A percentile compares a stretch with the other conserved stretches of the same genome.
phyloP scores from a whole-genome alignment of 352 stramenopile species.

The Globisporangium irregulare region DNA sequence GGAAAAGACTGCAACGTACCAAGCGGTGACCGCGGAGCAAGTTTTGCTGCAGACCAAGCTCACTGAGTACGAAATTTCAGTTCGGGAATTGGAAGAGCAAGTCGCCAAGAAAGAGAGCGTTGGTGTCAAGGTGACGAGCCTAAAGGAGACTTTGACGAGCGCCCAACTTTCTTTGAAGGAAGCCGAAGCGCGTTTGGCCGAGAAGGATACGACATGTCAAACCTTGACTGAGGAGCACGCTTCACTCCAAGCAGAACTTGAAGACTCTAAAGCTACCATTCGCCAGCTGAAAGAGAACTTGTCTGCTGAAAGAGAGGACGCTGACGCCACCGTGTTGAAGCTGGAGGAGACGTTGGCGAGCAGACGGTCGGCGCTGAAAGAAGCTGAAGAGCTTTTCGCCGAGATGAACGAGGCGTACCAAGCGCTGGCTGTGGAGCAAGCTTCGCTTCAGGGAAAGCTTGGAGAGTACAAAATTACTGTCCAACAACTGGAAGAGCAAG shows the following conservation, averaged over 20 bases:
- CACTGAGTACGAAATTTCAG: background rate
- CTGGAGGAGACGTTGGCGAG: background rate
- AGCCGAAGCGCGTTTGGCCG: conserved; percentile 13
- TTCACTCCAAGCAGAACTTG: background rate
- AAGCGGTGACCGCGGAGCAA: background rate
- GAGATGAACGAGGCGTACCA: conserved; percentile 1
- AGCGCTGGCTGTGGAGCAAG: background rate
- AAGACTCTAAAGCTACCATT: background rate
- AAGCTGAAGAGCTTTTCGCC: background rate
- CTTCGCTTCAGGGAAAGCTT: conserved; percentile 1
- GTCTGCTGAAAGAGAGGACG: background rate
- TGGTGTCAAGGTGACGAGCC: background rate
- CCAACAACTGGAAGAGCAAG: conserved; percentile 7
- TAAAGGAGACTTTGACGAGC: conserved; percentile 4
- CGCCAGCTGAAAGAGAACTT: background rate
- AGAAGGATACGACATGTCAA: background rate
- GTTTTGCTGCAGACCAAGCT: conserved; percentile 1
- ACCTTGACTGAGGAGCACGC: conserved; percentile 6
- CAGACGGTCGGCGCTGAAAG: background rate
- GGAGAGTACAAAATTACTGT: conserved; percentile 1
- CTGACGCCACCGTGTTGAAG: background rate
- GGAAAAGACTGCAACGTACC: conserved; percentile 1
- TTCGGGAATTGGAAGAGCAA: conserved; percentile 17
- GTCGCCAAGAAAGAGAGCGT: conserved; percentile 13
- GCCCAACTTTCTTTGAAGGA: conserved; percentile 10